Evolutionary conservation across 2,329 filamentous ascomycete genomes (phyloP), one percentile per base, ranked within the genome.

Genomic region (Aspergillus melleus): DNA sequence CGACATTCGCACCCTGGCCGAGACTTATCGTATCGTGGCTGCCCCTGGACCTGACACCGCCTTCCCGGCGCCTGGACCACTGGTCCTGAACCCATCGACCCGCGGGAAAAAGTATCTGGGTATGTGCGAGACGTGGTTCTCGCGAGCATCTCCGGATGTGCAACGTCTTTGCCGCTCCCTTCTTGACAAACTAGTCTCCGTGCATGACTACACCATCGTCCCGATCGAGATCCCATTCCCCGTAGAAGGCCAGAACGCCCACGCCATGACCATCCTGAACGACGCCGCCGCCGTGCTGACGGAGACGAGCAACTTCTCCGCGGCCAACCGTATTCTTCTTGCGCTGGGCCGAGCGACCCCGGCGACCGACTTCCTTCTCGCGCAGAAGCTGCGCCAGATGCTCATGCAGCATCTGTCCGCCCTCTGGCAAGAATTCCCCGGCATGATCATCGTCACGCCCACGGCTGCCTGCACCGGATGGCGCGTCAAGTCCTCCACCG

Each of bases 11-110:
- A 91, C 94, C 68, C 83, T 96, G 8, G 87, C 88, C 64, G 80
- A 90, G 55, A 87, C 88, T n/a, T 96, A 92, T 77, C 86, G 88
- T 54, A 72, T 89, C 65, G 89, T 93, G 81, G 82, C 88, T 3
- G 84, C 86, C 61, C 88, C 90, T 0, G 83, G 94, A 71, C 83
- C 87, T 0, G 74, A 79, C 30, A 76, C 81, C 16, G 77, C 81
- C 16, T 92, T 93, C 53, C 57, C 57, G 3, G 24, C 63, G 12
- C 57, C 61, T n/a, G 55, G 64, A 26, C 49, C 78, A 83, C 29
- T 76, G 76, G 16, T 63, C 58, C 3, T 86, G 85, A 9, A 65
- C 77, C n/a, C 78, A 81, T 36, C 57, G n/a, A 32, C 36, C 16
- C 32, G 54, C 20, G 64, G 69, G 2, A 81, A 80, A 60, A 90